Conservation (phyloP, 352 stramenopile genomes). For the Phytopythium cucurbitacearum region DNA sequence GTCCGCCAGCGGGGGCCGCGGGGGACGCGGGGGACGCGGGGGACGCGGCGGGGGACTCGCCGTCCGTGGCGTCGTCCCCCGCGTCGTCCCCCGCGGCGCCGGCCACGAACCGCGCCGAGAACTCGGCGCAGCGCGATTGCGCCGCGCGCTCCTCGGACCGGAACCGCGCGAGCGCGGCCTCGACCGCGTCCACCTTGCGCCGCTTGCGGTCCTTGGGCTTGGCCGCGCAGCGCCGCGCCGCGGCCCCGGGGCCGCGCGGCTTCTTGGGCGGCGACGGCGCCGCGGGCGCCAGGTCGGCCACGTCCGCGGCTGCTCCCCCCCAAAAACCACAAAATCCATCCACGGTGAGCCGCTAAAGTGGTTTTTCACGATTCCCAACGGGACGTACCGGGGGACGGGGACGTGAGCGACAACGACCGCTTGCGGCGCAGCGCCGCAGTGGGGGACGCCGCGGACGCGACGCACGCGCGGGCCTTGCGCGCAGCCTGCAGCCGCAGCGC, state of each 20-base stretch:
- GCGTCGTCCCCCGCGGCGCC: conserved; percentile 14
- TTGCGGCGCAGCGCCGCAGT: conserved; percentile 34
- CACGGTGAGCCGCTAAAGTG: background rate
- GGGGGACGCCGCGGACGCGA: conserved; percentile 2
- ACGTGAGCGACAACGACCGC: conserved; percentile 43
- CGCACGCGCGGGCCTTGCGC: background rate
- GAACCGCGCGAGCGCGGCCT: conserved; percentile 56
- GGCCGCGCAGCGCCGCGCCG: conserved; percentile 39
- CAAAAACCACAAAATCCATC: conserved; percentile 6
- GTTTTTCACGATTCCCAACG: background rate
- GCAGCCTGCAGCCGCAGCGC: conserved; percentile 5
- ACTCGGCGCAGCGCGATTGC: conserved; percentile 34
- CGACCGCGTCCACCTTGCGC: conserved; percentile 56
- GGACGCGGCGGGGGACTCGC: conserved; percentile 3
- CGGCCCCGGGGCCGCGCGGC: conserved; percentile 1
- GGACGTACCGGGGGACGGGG: conserved; percentile 16
- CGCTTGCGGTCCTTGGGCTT: conserved; percentile 54
- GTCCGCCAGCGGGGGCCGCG: background rate
- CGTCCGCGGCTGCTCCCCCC: conserved; percentile 1
- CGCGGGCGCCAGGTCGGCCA: conserved; percentile 5
- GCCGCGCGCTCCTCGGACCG: conserved; percentile 23
- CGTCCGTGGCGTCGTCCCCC: conserved; percentile 3
- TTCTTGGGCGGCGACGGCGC: conserved; percentile 12
- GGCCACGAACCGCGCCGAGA: conserved; percentile 34
- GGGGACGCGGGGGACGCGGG: background rate